These are phyloP conservation scores for Alopecurus myosuroides DNA, from an alignment of 176 grass and related monocot genomes.

Conservation along the genomic window DNA sequence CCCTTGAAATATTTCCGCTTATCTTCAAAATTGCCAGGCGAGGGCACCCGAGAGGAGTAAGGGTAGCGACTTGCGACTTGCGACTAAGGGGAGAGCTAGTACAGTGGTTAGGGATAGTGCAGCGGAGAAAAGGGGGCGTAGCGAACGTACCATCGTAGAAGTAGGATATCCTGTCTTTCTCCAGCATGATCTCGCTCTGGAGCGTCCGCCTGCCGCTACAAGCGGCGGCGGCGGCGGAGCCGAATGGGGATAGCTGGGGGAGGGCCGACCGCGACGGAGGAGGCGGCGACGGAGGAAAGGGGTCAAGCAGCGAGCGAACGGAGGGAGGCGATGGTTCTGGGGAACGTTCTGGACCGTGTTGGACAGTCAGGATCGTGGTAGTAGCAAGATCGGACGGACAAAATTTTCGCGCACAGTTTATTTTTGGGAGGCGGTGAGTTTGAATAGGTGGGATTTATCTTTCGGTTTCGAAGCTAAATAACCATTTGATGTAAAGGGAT, in stretches of 20 bases:
- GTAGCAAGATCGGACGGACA: background rate
- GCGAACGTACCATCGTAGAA: conserved; percentile 85
- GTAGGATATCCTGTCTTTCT: conserved; percentile 90
- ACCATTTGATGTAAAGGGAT: no score
- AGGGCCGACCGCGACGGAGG: background rate
- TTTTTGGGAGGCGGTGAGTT: no score
- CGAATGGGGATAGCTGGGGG: background rate
- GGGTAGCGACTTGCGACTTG: background rate
- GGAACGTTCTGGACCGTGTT: background rate
- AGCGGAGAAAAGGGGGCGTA: background rate
- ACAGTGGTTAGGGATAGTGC: background rate
- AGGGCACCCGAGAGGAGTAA: background rate
- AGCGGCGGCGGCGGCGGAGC: background rate
- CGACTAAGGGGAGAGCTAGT: background rate
- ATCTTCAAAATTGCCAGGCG: background rate
- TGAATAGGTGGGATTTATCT: no score
- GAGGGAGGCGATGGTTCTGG: background rate
- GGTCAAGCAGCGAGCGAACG: background rate
- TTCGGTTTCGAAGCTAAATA: no score
- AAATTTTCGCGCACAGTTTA: background rate
- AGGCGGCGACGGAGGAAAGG: background rate
- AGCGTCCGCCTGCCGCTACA: background rate
- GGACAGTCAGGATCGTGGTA: background rate
- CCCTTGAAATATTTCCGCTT: background rate
- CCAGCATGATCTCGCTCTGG: conserved; percentile 38